phyloP scores from a whole-genome alignment of 768 basidiomycete species.

The Naematelia aurantialba region DNA sequence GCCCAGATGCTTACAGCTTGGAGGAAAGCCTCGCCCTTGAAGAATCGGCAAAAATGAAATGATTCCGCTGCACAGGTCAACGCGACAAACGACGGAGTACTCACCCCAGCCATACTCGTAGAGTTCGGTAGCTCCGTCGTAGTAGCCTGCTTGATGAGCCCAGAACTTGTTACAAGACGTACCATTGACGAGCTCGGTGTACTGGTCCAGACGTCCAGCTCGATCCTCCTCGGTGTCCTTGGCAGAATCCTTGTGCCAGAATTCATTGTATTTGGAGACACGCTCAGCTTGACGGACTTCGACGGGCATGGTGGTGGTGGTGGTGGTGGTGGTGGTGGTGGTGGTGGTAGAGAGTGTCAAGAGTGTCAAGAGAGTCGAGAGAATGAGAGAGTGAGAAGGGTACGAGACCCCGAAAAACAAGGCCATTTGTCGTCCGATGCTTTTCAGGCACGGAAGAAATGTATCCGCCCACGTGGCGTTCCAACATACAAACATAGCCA shows the following conservation, averaged over 20 bases:
- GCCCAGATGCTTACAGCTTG: conserved; percentile 36
- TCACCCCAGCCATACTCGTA: conserved; percentile 73
- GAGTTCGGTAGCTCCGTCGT: conserved; percentile 90
- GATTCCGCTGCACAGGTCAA: conserved; percentile 64
- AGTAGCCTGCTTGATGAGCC: conserved; percentile 64
- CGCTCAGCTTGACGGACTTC: conserved; percentile 28
- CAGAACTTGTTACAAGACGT: conserved; percentile 26
- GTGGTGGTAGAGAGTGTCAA: background rate
- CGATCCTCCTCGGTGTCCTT: conserved; percentile 66
- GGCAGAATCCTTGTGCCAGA: conserved; percentile 79
- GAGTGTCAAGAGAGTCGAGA: background rate
- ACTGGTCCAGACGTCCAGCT: conserved; percentile 70
- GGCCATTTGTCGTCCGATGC: background rate
- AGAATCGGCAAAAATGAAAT: conserved; percentile 97
- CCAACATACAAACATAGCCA: no score
- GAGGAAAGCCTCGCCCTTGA: conserved; percentile 64
- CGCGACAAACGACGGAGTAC: background rate
- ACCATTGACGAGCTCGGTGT: conserved; percentile 94
- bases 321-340: background rate
- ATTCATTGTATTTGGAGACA: conserved; percentile 63
- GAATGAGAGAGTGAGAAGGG: background rate
- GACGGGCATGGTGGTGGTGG: conserved; percentile 13
- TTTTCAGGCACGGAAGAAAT: background rate
- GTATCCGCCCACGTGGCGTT: no score
- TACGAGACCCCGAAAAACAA: background rate